These are phyloP conservation scores for Beauveria caledonica DNA, from an alignment of 2,329 filamentous ascomycete genomes.

Conservation along the genomic window DNA sequence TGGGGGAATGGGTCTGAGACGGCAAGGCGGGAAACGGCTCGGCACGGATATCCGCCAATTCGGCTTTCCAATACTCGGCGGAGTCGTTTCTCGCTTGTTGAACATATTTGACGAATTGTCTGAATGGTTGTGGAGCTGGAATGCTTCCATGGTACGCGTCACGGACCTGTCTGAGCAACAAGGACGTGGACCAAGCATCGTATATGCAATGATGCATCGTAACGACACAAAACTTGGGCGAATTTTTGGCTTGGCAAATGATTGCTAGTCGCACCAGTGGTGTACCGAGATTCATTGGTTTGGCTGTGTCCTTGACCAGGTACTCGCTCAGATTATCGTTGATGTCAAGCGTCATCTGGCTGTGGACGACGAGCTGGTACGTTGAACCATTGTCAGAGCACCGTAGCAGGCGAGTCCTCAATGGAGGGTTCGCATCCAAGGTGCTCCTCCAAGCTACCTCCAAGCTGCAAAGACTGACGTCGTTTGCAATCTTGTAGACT, in stretches of 20 bases:
- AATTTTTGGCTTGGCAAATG: background rate
- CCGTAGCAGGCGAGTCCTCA: background rate
- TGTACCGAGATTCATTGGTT: background rate
- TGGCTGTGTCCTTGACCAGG: background rate
- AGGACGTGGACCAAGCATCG: background rate
- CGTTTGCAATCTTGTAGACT: background rate
- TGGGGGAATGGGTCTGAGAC: conserved; percentile 20
- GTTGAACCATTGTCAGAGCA: background rate
- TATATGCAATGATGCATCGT: conserved; percentile 3
- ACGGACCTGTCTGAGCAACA: background rate
- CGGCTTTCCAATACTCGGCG: background rate
- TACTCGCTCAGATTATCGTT: background rate
- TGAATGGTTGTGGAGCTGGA: background rate
- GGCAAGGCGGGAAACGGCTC: conserved; percentile 28
- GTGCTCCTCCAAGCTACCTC: background rate
- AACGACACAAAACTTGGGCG: background rate
- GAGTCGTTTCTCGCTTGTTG: background rate
- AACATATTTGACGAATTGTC: background rate
- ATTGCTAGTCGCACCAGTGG: background rate
- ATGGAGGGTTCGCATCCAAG: background rate
- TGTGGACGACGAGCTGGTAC: background rate
- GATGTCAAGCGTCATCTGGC: background rate
- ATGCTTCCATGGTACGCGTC: background rate
- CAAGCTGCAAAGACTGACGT: background rate
- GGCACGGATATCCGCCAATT: conserved; percentile 24